Base-by-base conservation (phyloP, 176 grass and related monocot species). In the Oryza rufipogon region DNA sequence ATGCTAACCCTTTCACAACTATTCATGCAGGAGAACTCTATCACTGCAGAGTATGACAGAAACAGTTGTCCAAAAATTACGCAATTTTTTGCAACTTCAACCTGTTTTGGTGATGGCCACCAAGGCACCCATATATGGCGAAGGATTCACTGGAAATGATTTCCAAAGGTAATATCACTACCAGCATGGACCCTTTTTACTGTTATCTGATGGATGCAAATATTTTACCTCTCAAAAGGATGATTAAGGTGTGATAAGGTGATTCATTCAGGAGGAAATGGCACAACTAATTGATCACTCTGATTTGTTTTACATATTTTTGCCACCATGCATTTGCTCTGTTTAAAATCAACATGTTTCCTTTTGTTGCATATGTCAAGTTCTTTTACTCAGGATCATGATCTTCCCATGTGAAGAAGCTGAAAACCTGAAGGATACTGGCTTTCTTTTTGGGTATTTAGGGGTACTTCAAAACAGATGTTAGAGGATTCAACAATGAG, bases 21-120 rank as follows among this genome's bases (percentile, higher is more conserved):
- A 79, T 78, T 46, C 73, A 66, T 90, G 64, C 85, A 98, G 92
- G 85, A 93, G 82, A 48, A 83, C 33, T 60, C 42, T 87, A 78
- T 88, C 92, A 78, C 74, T 86, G 51, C 91, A 95, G 77, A 90
- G 70, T 73, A 51, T 85, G 74, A 63, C 79, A 11, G 91, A 94
- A 95, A 84, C 66, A 80, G 78, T 94, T 83, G 89, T 98, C 75
- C 74, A 98, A 20, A 88, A 94, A 80, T 85, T 94, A 79, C 85
- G 45, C 73, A 88, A 73, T 64, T 63, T 98, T 77, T 92, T 95
- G 36, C 77, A 85, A 73, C 79, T 89, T 90, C 93, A 95, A 79
- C 89, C 93, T 88, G 72, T 90, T 77, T 84, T 98, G 80, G 89
- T 98, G 63, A 78, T 98, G 84, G 87, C 88, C 68, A 92, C 96